Evolutionary conservation across 2,329 filamentous ascomycete species (phyloP).

Genomic region (Fusarium sacchari): DNA sequence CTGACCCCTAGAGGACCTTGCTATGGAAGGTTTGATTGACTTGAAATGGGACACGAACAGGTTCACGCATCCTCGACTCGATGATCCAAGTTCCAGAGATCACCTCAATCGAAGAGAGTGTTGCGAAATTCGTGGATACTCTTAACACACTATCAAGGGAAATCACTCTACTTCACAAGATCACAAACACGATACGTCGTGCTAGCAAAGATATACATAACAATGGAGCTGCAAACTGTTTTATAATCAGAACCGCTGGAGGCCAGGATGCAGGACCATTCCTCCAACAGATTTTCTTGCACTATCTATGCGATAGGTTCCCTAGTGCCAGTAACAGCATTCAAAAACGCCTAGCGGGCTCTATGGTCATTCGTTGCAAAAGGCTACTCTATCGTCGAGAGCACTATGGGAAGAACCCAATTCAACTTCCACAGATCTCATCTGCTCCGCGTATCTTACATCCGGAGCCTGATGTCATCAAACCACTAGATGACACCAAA

Average conservation of each 20-base stretch:
- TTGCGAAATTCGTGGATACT: too few relatives aligned
- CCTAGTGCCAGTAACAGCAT: too few relatives aligned
- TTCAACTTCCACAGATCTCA: rapidly evolving
- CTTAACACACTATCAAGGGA: too few relatives aligned
- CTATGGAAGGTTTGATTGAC: too few relatives aligned
- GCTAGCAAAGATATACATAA: background rate
- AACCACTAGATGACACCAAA: rapidly evolving
- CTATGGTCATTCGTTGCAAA: background rate
- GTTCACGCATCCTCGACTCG: rapidly evolving
- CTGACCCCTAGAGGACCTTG: too few relatives aligned
- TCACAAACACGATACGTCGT: background rate
- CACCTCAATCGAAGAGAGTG: too few relatives aligned
- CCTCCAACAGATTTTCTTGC: rapidly evolving
- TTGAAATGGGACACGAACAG: too few relatives aligned
- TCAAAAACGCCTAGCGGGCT: background rate
- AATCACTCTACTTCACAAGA: background rate
- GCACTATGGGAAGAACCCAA: background rate
- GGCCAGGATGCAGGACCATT: background rate
- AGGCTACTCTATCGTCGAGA: background rate
- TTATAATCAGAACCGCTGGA: too few relatives aligned
- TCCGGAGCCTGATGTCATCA: background rate
- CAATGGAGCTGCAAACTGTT: background rate
- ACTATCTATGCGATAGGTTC: background rate
- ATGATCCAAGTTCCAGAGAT: rapidly evolving
- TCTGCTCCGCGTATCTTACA: background rate